Conservation (phyloP, 495 filamentous ascomycete genomes). For the Xylaria nigripes region DNA sequence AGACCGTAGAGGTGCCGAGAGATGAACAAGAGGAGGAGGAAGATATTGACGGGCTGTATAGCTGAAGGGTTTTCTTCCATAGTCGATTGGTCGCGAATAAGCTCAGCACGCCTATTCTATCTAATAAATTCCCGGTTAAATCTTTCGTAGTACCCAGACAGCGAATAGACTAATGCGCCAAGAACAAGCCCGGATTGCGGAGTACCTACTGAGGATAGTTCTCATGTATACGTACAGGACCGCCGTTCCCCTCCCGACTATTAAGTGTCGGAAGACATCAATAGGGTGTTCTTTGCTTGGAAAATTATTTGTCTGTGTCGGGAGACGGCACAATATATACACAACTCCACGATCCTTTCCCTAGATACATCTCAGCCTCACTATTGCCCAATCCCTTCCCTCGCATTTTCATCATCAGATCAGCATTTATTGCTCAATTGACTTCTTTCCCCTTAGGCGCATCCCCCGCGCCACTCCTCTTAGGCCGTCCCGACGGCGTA, state of each 20-base stretch:
- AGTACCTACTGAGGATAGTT: no score
- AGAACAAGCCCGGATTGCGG: neutral
- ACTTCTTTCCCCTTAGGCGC: constrained; percentile 21
- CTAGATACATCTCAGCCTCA: no score
- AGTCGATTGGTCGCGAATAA: neutral
- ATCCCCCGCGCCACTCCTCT: constrained; percentile 17
- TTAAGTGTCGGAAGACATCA: no score
- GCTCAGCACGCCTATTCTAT: neutral
- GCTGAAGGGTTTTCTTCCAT: constrained; percentile 31
- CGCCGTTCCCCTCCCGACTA: no score
- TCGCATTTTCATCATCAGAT: neutral
- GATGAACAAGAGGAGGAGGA: constrained; percentile 54
- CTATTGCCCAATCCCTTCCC: neutral
- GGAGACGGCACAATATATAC: no score
- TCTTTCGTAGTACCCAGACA: constrained; percentile 17
- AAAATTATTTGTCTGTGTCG: no score
- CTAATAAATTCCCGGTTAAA: neutral
- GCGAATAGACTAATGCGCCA: neutral
- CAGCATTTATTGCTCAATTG: neutral
- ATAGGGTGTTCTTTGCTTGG: no score
- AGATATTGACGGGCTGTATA: constrained; percentile 70
- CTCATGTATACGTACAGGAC: no score
- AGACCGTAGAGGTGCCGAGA: constrained; percentile 35
- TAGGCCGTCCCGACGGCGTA: constrained; percentile 14
- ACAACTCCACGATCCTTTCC: no score